phyloP scores from a whole-genome alignment of 2,329 filamentous ascomycete genomes.

The Chlorencoelia australis region DNA sequence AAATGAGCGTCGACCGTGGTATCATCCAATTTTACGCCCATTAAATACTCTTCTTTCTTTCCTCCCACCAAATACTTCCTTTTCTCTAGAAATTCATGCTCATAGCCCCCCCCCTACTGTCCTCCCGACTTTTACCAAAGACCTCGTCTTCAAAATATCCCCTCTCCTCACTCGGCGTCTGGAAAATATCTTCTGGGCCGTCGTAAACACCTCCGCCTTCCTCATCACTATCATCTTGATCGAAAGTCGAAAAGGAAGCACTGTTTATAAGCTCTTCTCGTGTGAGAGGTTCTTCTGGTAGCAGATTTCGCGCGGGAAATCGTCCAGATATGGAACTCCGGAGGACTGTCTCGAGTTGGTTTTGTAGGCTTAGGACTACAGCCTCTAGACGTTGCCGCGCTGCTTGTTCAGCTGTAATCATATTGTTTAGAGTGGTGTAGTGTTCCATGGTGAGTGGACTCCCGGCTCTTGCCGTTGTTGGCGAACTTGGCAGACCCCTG shows the following conservation, averaged over 20 bases:
- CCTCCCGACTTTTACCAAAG: constrained; percentile 28
- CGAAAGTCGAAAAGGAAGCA: constrained; percentile 14
- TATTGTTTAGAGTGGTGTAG: constrained; percentile 38
- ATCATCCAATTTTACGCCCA: no score
- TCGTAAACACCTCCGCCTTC: constrained; percentile 21
- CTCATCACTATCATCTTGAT: constrained; percentile 22
- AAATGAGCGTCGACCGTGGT: no score
- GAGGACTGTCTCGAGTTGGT: constrained; percentile 14
- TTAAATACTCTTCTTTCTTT: no score
- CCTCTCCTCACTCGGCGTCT: constrained; percentile 41
- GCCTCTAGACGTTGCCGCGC: constrained; percentile 45
- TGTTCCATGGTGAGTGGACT: constrained; percentile 32
- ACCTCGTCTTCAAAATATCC: constrained; percentile 33
- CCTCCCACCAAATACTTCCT: no score
- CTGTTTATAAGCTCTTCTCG: constrained; percentile 3
- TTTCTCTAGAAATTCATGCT: no score
- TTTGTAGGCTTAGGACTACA: constrained; percentile 41
- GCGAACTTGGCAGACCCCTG: constrained; percentile 20
- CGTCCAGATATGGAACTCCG: constrained; percentile 1
- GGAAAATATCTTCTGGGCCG: constrained; percentile 39
- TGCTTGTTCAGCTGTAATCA: constrained; percentile 47
- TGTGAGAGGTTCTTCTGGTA: not conserved
- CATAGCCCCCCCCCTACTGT: constrained; percentile 2
- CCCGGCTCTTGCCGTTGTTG: constrained; percentile 20
- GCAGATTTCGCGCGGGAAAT: constrained; percentile 12